These are phyloP conservation scores for Serendipita vermifera DNA, from an alignment of 768 basidiomycete genomes.

Conservation along the genomic window DNA sequence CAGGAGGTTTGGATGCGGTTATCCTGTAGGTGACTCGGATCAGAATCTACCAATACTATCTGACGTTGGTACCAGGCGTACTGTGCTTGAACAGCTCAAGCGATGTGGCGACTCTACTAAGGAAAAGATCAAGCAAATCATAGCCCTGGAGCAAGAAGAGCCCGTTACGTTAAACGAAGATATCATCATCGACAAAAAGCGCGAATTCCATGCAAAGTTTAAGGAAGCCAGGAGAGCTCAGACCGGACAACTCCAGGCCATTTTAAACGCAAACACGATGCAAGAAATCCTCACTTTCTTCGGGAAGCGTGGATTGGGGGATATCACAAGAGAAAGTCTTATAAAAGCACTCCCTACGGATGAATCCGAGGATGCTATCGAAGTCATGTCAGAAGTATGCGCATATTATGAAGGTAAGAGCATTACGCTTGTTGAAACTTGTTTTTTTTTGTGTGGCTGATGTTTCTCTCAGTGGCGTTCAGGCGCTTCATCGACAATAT, in stretches of 20 bases:
- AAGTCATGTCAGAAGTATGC: conserved; percentile 56
- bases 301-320: conserved; percentile 23
- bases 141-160: conserved; percentile 31
- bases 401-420: conserved; percentile 63
- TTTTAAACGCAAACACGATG: background rate
- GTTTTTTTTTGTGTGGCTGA: background rate
- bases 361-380: background rate
- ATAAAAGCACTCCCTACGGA: conserved; percentile 39
- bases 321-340: conserved; percentile 32
- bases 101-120: conserved; percentile 29
- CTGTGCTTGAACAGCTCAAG: conserved; percentile 40
- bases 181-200: background rate
- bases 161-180: conserved; percentile 39
- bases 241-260: background rate
- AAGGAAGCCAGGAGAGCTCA: conserved; percentile 23
- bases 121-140: conserved; percentile 35
- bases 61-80: conserved; percentile 26
- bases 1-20: conserved; percentile 39
- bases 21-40: conserved; percentile 28
- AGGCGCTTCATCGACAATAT: conserved; percentile 48
- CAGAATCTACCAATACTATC: background rate
- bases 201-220: conserved; percentile 38
- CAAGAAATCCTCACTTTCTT: background rate
- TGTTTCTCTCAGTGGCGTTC: conserved; percentile 34
- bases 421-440: background rate